Base-by-base conservation (phyloP, 768 basidiomycete genomes). In the Polyporus arcularius region DNA sequence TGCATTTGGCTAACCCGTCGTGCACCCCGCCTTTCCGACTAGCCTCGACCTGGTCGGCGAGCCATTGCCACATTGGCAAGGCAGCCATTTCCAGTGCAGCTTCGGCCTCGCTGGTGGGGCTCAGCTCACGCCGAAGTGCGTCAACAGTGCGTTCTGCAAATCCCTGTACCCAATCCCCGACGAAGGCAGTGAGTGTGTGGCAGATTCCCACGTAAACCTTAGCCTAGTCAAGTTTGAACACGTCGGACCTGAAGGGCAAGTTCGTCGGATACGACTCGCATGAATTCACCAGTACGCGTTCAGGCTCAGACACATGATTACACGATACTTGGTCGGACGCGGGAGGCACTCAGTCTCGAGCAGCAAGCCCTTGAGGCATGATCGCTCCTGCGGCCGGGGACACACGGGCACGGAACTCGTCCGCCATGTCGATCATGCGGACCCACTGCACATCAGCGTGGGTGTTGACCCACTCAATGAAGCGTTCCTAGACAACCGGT, bases 401-500 rank as follows among this genome's bases (percentile, higher is more conserved):
- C 43, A 78, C 79, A 63, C 82, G 83, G n/a, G 73, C 73, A 58
- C 86, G 80, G 68, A 88, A 88, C 32, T 86, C 85, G 48, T 79
- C 73, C 16, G 82, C 82, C 81, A 90, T 87, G 60, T 88, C 84
- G 62, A 82, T 80, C 82, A 89, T 83, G 10, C 85, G 82, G 21
- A 85, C 86, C 85, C 86, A 90, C 57, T 89, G 79, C 3, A 90
- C 82, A 46, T 84, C 81, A 15, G 85, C 82, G 68, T 89, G 87
- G 3, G 80, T 82, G 66, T 89, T 88, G 42, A 90, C 76, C 85
- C 87, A 89, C 66, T 88, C 85, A 61, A 90, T 88, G 71, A 89
- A 87, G 45, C 86, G 79, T 68, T 89, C 86, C 82, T 87, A 60
- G 18, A 14, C 26, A 28, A 14, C 18, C 14, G 38, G 15, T 60